Conservation (phyloP, 83 land plant genomes). For the Thuja plicata region DNA sequence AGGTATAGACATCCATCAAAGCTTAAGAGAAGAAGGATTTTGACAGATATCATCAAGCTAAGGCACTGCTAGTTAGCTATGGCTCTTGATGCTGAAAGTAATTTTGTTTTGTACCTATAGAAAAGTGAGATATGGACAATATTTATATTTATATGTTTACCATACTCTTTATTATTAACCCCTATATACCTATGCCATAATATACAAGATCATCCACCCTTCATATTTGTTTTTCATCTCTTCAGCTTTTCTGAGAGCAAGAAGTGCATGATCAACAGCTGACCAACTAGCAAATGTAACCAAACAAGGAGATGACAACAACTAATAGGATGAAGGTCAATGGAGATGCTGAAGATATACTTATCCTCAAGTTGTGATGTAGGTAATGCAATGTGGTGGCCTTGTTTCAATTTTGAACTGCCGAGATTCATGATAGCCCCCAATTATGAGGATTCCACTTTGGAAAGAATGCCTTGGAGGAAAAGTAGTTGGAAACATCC, state of each 20-base stretch:
- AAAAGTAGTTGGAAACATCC: too few relatives aligned
- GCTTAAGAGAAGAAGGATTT: too few relatives aligned
- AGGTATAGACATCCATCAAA: too few relatives aligned
- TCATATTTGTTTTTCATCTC: slow-evolving; percentile 21
- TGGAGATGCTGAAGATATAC: background rate
- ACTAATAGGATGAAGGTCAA: background rate
- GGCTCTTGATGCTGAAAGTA: too few relatives aligned
- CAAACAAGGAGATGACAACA: background rate
- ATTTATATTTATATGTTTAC: too few relatives aligned
- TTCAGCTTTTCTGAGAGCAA: background rate
- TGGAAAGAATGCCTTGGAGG: background rate
- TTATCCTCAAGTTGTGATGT: background rate
- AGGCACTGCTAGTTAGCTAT: too few relatives aligned
- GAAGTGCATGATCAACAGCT: background rate
- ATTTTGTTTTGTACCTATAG: too few relatives aligned
- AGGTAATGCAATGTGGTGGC: background rate
- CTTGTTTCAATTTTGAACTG: background rate
- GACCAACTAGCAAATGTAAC: background rate
- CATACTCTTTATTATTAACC: too few relatives aligned
- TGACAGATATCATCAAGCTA: too few relatives aligned
- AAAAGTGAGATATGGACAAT: too few relatives aligned
- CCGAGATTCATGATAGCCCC: background rate
- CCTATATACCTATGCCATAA: too few relatives aligned
- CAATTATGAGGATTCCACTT: background rate
- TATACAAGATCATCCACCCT: too few relatives aligned